Evolutionary conservation across 2,329 filamentous ascomycete genomes (phyloP).

Genomic region (Knufia fluminis): DNA sequence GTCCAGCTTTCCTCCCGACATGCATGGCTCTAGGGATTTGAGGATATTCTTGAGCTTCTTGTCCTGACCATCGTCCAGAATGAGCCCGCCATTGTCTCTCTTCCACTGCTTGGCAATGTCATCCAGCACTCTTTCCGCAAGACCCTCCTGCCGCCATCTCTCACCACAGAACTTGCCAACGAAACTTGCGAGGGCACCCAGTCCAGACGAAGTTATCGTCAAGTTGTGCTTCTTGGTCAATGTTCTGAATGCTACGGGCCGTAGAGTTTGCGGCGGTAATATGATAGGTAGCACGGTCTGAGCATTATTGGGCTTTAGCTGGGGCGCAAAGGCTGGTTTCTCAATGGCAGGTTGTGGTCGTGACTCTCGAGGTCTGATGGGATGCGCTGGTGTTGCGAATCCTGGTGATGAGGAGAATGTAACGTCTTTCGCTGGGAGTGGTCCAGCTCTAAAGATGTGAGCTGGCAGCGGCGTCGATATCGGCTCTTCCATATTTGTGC

Average conservation of each 20-base stretch:
- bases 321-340: slow-evolving; percentile 16
- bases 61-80: slow-evolving; percentile 72
- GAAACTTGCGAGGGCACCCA: slow-evolving; percentile 77
- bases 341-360: slow-evolving; percentile 26
- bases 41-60: slow-evolving; percentile 69
- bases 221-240: slow-evolving; percentile 97
- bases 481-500: slow-evolving; percentile 23
- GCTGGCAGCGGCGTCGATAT: slow-evolving; percentile 17
- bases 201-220: slow-evolving; percentile 76
- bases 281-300: slow-evolving; percentile 73
- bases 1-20: slow-evolving; percentile 62
- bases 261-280: slow-evolving; percentile 73
- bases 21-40: slow-evolving; percentile 73
- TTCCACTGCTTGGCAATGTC: slow-evolving; percentile 91
- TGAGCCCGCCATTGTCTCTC: slow-evolving; percentile 74
- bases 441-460: slow-evolving; percentile 15
- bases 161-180: slow-evolving; percentile 90
- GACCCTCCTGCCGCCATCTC: slow-evolving; percentile 89
- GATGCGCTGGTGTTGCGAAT: slow-evolving; percentile 78
- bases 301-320: slow-evolving; percentile 37
- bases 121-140: slow-evolving; percentile 85
- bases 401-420: slow-evolving; percentile 84
- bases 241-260: slow-evolving; percentile 85
- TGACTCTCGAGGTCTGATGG: slow-evolving; percentile 44
- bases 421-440: slow-evolving; percentile 38